A percentile compares a stretch with the other conserved stretches of the same genome.
Evolutionary conservation across 1,284 basidiomycete genomes (phyloP).

Genomic region (Chalciporus piperatoides): DNA sequence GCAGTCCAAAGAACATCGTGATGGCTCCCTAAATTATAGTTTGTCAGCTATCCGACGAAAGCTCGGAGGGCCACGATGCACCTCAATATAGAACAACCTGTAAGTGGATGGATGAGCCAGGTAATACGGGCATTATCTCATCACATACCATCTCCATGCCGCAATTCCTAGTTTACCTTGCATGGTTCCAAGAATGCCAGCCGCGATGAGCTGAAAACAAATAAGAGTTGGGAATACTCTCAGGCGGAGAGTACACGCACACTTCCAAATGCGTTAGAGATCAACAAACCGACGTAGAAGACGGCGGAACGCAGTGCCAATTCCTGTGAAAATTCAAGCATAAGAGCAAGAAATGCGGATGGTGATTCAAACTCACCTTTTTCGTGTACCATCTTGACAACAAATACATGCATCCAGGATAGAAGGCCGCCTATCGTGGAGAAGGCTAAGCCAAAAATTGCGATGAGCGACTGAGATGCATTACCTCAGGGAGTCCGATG

Average conservation of each 20-base stretch:
- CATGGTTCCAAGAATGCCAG: conserved; percentile 67
- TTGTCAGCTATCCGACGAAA: neutral
- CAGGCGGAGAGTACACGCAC: conserved; percentile 36
- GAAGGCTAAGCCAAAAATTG: neutral
- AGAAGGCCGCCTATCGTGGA: conserved; percentile 50
- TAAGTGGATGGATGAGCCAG: neutral
- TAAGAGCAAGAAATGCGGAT: neutral
- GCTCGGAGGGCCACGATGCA: conserved; percentile 15
- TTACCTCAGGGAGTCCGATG: conserved; percentile 59
- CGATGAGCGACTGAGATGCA: neutral
- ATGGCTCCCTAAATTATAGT: conserved; percentile 44
- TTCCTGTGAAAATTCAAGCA: conserved; percentile 39
- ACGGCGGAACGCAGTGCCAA: conserved; percentile 67
- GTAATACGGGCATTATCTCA: neutral
- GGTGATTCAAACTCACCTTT: conserved; percentile 36
- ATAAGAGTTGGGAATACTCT: conserved; percentile 3
- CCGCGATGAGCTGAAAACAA: conserved; percentile 52
- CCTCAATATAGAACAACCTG: conserved; percentile 63
- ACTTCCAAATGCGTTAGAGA: conserved; percentile 75
- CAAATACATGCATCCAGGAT: conserved; percentile 59
- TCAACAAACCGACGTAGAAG: conserved; percentile 62
- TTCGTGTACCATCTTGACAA: conserved; percentile 66
- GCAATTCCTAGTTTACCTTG: conserved; percentile 62
- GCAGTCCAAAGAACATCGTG: conserved; percentile 52
- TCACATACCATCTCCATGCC: conserved; percentile 67